These are phyloP conservation scores for Ottelia alismoides DNA, from an alignment of 106 monocot species.

Conservation along the genomic window DNA sequence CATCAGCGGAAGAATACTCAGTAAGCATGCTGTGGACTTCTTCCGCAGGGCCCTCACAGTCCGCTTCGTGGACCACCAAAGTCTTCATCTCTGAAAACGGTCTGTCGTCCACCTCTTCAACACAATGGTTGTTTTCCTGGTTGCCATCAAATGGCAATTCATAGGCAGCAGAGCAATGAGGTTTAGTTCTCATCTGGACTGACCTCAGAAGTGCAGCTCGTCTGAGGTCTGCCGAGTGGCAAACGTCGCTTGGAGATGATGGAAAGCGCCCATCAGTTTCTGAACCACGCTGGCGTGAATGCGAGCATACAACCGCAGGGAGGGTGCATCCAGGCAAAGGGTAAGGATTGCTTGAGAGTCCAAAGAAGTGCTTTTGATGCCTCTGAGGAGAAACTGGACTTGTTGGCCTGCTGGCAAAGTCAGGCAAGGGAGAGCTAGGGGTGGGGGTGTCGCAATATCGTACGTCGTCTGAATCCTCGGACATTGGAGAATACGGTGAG, in stretches of 20 bases:
- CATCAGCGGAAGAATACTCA: too few species aligned
- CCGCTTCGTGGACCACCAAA: too few species aligned
- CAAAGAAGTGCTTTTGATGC: constrained; percentile 16
- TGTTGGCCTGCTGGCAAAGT: constrained; percentile 22
- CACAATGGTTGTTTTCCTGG: constrained; percentile 27
- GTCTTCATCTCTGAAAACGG: constrained; percentile 24
- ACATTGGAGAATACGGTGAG: constrained; percentile 77
- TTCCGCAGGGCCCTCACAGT: too few species aligned
- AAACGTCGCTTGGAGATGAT: constrained; percentile 82
- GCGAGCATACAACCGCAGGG: constrained; percentile 37
- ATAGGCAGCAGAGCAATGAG: constrained; percentile 25
- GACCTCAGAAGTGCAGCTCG: constrained; percentile 71
- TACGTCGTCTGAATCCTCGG: constrained; percentile 84
- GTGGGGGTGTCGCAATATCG: constrained; percentile 34
- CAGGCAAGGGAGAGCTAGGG: constrained; percentile 16
- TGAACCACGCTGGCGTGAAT: constrained; percentile 48
- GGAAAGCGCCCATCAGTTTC: constrained; percentile 76
- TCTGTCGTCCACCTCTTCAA: constrained; percentile 31
- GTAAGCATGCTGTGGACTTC: too few species aligned
- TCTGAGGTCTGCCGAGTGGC: constrained; percentile 69
- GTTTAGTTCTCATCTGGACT: constrained; percentile 77
- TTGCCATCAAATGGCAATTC: constrained; percentile 26
- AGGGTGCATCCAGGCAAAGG: constrained; percentile 33
- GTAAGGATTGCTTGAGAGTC: constrained; percentile 9
- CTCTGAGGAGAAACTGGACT: constrained; percentile 69